Base-by-base conservation (phyloP, 148 eudicot species). In the Chenopodium berlandieri region DNA sequence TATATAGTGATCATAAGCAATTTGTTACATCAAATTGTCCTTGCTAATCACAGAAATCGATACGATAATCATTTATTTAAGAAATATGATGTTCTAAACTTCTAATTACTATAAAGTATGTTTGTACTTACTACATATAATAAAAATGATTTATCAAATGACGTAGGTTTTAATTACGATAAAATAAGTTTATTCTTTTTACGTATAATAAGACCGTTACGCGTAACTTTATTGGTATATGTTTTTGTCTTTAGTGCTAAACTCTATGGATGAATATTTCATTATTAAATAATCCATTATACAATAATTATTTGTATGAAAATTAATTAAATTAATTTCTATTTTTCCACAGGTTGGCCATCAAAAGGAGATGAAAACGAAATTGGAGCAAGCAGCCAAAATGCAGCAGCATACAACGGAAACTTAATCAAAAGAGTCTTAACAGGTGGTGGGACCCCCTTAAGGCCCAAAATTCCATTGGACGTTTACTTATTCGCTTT, bases 391-490 rank as follows among this genome's bases (percentile, higher is more conserved):
- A 74, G 84, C 1, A 52, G 13, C 2, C 82, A 58, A 30, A 95
- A 95, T 58, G 98, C 97, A 0, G 94, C 90, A 2, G 89, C 90
- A 69, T 95, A 95, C 67, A 95, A 95, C 64, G 97, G 98, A 2
- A 93, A 93, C 64, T 77, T 93, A 69, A 94, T 92, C 1, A 83
- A 86, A 4, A 73, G 97, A 37, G 95, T 87, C 0, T 84, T 93
- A 5, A 85, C 89, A 2, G 97, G 95, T 0, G 77, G 85, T 34
- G 98, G 97, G 68, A 90, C 95, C 48, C 98, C 98, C 0, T 78
- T 91, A 66, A 89, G 86, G 84, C 98, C 97, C 68, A 84, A 91
- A 34, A 83, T 82, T 8, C 67, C 87, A 9, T 84, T 95, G 1
- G 85, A 88, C 22, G 94, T 93, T 14, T 95, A 82, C 52, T 47